A percentile compares a stretch with the other conserved stretches of the same genome.
Evolutionary conservation across 345 rosid genomes (phyloP).

Genomic region (Stellera chamaejasme): DNA sequence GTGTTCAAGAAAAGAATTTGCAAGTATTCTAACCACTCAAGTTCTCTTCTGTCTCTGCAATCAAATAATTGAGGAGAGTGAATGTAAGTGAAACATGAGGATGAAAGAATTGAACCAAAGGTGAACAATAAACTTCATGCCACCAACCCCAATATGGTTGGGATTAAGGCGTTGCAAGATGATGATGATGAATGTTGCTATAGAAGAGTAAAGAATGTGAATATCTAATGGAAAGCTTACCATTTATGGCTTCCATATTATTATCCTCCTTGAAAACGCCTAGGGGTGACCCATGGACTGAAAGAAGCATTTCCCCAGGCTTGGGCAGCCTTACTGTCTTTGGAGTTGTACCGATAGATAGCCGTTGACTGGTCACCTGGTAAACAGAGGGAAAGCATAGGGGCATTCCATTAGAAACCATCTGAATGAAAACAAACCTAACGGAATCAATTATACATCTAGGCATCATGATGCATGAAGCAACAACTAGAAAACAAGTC

Average conservation of each 20-base stretch:
- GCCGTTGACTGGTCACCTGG: slow-evolving; percentile 64
- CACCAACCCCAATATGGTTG: too few species aligned
- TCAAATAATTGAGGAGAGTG: slow-evolving; percentile 8
- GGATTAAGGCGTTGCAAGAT: too few species aligned
- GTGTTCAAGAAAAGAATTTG: too few species aligned
- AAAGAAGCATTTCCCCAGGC: slow-evolving; percentile 85
- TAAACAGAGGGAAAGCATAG: slow-evolving; percentile 9
- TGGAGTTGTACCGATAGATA: slow-evolving; percentile 94
- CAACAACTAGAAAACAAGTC: neutral
- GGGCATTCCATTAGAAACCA: neutral
- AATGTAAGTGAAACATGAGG: neutral
- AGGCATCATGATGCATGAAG: neutral
- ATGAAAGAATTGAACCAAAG: too few species aligned
- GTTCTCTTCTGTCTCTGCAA: slow-evolving; percentile 50
- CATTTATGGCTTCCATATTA: slow-evolving; percentile 79
- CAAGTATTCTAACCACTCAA: slow-evolving; percentile 6
- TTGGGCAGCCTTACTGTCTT: slow-evolving; percentile 73
- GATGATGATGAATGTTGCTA: neutral
- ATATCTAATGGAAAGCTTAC: slow-evolving; percentile 25
- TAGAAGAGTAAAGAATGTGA: neutral
- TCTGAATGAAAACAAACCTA: neutral
- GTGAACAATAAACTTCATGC: too few species aligned
- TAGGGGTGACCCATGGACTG: slow-evolving; percentile 89
- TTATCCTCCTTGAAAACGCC: slow-evolving; percentile 74
- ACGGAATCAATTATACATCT: neutral